Base-by-base conservation (phyloP, 345 rosid species). In the Eutrema japonicum region DNA sequence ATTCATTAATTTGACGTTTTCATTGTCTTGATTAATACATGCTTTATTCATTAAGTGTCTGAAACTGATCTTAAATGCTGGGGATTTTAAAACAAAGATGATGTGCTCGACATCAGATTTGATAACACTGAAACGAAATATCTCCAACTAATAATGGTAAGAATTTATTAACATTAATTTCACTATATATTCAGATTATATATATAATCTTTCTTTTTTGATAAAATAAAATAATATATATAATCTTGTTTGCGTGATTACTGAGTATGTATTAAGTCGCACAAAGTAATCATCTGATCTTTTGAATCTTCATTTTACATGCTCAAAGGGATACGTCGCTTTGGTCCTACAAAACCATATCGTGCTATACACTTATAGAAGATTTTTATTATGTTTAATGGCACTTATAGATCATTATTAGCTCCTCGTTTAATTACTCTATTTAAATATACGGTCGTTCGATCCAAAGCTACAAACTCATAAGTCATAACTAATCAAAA, bases 291-390 rank as follows among this genome's bases (percentile, higher is more conserved):
- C 63, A 63, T 72, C 13, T 72, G 56, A 55, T 53, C 16, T 43
- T 64, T 73, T 46, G 50, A 52, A 65, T 59, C 5, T 38, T 65
- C 49, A 56, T 45, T 30, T 46, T 36, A 37, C 42, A 54, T 53
- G 22, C 56, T 64, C 26, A 48, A 16, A 46, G 33, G 42, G 51
- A 55, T 40, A 33, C 48, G 16, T 73, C 72, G 49, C 5, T 57
- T 48, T 66, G 37, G 66, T 48, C 66, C 47, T 66, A 66, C 52
- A 27, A 74, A 66, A 58, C 60, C 14, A 41, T 40, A 40, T 57
- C 78, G 78, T 74, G 78, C 66, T 38, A 48, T 38, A 49, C 78
- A 74, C 78, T 46, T n/a, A 45, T 4, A 35, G 7, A 55, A 12
- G 2, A 36, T 30, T 29, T 2, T 9, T 32, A 6, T 7, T 54